Conservation (phyloP, 306 rosid genomes). For the Senna tora region DNA sequence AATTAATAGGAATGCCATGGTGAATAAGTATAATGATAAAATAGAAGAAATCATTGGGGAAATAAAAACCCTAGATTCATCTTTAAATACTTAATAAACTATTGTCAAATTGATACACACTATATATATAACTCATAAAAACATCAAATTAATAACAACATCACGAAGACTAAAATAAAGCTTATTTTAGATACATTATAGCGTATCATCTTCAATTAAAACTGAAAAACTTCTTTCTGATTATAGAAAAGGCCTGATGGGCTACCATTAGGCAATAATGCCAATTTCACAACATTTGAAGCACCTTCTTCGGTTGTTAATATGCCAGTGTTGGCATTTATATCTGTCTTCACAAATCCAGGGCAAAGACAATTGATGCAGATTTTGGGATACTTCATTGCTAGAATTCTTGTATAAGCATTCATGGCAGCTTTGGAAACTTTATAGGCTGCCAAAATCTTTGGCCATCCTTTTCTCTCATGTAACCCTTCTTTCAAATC, state of each 20-base stretch:
- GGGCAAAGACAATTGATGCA: slow-evolving; percentile 50
- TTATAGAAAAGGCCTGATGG: slow-evolving; percentile 45
- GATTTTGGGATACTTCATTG: slow-evolving; percentile 34
- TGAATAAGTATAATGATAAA: too few relatives aligned
- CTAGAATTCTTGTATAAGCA: slow-evolving; percentile 49
- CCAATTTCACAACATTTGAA: slow-evolving; percentile 38
- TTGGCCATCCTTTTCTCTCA: slow-evolving; percentile 45
- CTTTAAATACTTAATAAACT: too few relatives aligned
- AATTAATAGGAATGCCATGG: too few relatives aligned
- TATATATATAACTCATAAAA: too few relatives aligned
- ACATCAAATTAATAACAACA: too few relatives aligned
- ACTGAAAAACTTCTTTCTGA: slow-evolving; percentile 6
- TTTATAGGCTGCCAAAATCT: slow-evolving; percentile 13
- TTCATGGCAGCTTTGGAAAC: slow-evolving; percentile 50
- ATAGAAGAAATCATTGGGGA: too few relatives aligned
- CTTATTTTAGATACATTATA: too few relatives aligned
- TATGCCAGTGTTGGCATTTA: slow-evolving; percentile 35
- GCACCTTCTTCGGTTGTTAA: slow-evolving; percentile 51
- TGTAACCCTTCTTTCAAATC: slow-evolving; percentile 42
- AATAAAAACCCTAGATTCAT: too few relatives aligned
- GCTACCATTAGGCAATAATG: slow-evolving; percentile 30
- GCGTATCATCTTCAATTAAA: neutral
- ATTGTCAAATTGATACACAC: too few relatives aligned
- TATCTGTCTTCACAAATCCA: slow-evolving; percentile 46
- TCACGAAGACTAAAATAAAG: too few relatives aligned